These are phyloP conservation scores for Fragaria nilgerrensis DNA, from an alignment of 306 rosid genomes.

Conservation along the genomic window DNA sequence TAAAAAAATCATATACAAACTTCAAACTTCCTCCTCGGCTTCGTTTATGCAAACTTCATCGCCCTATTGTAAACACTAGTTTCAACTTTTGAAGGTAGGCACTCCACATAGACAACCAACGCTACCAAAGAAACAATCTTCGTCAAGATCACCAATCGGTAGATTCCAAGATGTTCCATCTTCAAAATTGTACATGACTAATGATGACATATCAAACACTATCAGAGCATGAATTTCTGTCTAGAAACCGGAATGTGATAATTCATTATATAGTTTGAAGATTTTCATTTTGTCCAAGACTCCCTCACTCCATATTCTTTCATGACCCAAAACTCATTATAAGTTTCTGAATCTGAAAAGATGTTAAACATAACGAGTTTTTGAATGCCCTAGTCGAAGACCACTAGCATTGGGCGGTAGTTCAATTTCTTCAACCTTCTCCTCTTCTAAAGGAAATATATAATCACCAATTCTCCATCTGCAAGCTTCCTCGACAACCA, in stretches of 20 bases:
- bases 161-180: neutral
- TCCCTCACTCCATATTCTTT: neutral
- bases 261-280: too few species aligned
- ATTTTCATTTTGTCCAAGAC: neutral
- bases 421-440: neutral
- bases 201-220: neutral
- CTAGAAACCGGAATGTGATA: neutral
- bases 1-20: too few species aligned
- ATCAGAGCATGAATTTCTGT: neutral
- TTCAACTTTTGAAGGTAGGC: too few species aligned
- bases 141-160: neutral
- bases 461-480: neutral
- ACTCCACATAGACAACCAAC: neutral
- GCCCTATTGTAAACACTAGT: too few species aligned
- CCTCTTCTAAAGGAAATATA: neutral
- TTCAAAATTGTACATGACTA: neutral
- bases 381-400: neutral
- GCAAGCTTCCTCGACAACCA: neutral
- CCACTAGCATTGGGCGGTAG: neutral
- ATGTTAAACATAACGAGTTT: neutral
- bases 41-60: too few species aligned
- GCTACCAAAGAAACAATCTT: neutral
- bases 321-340: constrained; percentile 4
- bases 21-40: too few species aligned
- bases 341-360: too few species aligned